Base-by-base conservation (phyloP, 1,139 yeast species). In the Debaryomyces fabryi region DNA sequence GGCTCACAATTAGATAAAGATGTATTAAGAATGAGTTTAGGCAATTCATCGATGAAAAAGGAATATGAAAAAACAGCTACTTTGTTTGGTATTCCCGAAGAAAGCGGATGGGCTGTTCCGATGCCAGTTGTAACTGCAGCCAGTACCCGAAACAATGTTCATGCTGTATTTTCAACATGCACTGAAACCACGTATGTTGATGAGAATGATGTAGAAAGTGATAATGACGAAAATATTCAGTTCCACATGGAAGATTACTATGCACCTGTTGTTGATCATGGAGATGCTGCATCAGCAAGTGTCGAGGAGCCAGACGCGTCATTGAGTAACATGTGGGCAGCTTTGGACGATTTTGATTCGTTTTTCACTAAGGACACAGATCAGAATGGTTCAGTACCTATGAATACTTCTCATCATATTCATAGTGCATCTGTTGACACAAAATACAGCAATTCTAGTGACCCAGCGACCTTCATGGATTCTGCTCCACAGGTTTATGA, bases 61-160 rank as follows among this genome's bases (percentile, higher is more conserved):
- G 96, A 89, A 57, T 88, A 86, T 59, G 97, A 88, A 56, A 84
- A 82, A 56, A 86, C 96, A 1, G 93, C 96, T 0, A 90, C 97
- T 0, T 72, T 93, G 48, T 95, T 91, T 72, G 99, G 99, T 13
- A 85, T 92, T 20, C 99, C 99, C 0, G 97, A 91, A 51, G 96
- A 89, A n/a, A 85, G 86, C 62, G 99, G 99, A 0, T 95, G 99
- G 99, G 86, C 97, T 0, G 85, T 95, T 43, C 96, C 98, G 2
- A 87, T 88, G 93, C 97, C 98, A 0, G 88, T 92, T 0, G 83
- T 88, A 32, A 86, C 96, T 0, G 90, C 97, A 0, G 86, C 96
- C 0, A 81, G 87, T 10, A 89, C 98, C 0, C 74, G 98, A 54
- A 89, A 88, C 62, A 93, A 95, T 62, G 96, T 95, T 1, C 98